A percentile compares a stretch with the other conserved stretches of the same genome.
phyloP scores from a whole-genome alignment of 2,329 filamentous ascomycete genomes.

The Cladosporium sp. region DNA sequence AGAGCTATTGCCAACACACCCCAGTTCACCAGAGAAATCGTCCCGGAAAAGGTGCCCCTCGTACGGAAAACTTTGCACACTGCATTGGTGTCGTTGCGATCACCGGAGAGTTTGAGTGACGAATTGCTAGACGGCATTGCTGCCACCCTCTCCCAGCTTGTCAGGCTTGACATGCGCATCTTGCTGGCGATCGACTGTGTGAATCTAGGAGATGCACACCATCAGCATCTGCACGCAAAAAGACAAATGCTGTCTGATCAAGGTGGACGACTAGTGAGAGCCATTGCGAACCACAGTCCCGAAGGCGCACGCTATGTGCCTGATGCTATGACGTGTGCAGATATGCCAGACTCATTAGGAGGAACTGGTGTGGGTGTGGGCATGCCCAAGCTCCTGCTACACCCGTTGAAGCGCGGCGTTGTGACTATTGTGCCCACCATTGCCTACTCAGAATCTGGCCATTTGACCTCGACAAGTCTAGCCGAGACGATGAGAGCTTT shows the following conservation, averaged over 20 bases:
- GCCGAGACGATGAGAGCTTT: conserved; percentile 74
- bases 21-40: conserved; percentile 56
- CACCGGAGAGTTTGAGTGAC: conserved; percentile 70
- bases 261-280: conserved; percentile 70
- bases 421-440: conserved; percentile 70
- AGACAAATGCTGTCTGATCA: conserved; percentile 52
- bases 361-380: conserved; percentile 41
- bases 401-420: conserved; percentile 65
- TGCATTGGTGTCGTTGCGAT: conserved; percentile 80
- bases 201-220: conserved; percentile 27
- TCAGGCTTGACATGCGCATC: conserved; percentile 76
- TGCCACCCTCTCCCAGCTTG: conserved; percentile 79
- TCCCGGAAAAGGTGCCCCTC: conserved; percentile 37
- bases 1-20: conserved; percentile 60
- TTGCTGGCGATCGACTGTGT: conserved; percentile 79
- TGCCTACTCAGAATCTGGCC: conserved; percentile 54
- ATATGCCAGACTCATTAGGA: conserved; percentile 22
- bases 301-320: conserved; percentile 70
- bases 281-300: conserved; percentile 68
- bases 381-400: conserved; percentile 57
- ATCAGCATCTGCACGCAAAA: conserved; percentile 13
- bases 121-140: conserved; percentile 71
- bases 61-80: conserved; percentile 63
- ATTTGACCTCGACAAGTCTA: conserved; percentile 52
- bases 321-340: conserved; percentile 46